phyloP scores from a whole-genome alignment of 148 eudicot species.

The Rhododendron molle region DNA sequence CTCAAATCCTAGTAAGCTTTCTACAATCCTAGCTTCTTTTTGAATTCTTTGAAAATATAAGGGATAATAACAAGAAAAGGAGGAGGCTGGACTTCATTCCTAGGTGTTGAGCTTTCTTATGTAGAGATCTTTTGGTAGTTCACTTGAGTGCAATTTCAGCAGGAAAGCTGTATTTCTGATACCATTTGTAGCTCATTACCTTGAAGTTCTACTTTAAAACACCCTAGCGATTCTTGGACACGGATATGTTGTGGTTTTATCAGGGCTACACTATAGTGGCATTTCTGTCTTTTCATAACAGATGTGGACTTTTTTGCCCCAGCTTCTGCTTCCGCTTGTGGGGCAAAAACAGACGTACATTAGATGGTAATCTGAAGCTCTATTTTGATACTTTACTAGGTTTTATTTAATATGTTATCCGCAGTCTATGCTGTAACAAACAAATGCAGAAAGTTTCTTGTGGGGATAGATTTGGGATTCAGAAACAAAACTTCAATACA shows the following conservation, averaged over 20 bases:
- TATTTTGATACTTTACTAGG: background rate
- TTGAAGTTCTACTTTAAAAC: background rate
- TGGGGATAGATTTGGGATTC: background rate
- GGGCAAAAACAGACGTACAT: background rate
- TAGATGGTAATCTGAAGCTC: background rate
- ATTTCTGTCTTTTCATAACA: background rate
- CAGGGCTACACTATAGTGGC: background rate
- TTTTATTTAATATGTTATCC: background rate
- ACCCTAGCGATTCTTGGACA: background rate
- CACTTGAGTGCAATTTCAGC: background rate
- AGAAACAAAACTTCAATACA: background rate
- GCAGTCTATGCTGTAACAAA: background rate
- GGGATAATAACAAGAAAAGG: background rate
- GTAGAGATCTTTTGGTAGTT: background rate
- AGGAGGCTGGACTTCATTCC: background rate
- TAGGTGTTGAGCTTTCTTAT: background rate
- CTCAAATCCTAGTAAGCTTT: conserved; percentile 71
- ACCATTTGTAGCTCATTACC: background rate
- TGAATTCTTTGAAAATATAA: background rate
- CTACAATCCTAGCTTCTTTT: background rate
- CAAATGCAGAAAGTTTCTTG: background rate
- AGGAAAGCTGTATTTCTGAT: background rate
- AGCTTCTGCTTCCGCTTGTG: background rate
- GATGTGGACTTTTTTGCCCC: background rate
- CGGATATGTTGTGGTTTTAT: background rate